Conservation (phyloP, 345 rosid species). For the Salix udensis region DNA sequence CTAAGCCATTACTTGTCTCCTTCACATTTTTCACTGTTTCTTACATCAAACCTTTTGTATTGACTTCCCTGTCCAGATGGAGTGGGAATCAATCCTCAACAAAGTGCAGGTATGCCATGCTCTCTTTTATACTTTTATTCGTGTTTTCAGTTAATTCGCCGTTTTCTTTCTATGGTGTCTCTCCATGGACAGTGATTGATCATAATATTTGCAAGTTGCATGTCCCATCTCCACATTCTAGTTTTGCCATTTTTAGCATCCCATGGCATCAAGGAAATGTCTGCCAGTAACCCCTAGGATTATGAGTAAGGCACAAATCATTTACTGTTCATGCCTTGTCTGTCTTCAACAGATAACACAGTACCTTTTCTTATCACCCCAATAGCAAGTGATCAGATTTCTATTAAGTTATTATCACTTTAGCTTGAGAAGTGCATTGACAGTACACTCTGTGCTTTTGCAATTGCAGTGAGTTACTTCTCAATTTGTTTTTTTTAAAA, state of each 20-base stretch:
- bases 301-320: background rate
- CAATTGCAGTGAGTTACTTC: background rate
- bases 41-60: conserved; percentile 1
- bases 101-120: conserved; percentile 76
- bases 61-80: conserved; percentile 63
- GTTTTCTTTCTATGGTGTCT: background rate
- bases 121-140: background rate
- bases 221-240: background rate
- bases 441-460: background rate
- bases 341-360: background rate
- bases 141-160: background rate
- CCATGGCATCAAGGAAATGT: background rate
- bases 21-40: background rate
- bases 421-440: background rate
- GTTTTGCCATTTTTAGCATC: background rate
- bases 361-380: background rate
- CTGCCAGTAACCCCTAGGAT: background rate
- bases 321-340: background rate
- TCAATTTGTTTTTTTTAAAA: background rate
- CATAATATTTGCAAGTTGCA: background rate
- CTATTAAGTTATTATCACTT: background rate
- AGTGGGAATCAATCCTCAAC: conserved; percentile 95
- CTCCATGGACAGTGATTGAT: background rate
- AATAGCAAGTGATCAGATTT: background rate
- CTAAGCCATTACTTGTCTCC: background rate